Percentiles rank a stretch among this genome's conserved stretches.
phyloP scores from a whole-genome alignment of 1,284 basidiomycete species.

The Ganoderma resinaceum region DNA sequence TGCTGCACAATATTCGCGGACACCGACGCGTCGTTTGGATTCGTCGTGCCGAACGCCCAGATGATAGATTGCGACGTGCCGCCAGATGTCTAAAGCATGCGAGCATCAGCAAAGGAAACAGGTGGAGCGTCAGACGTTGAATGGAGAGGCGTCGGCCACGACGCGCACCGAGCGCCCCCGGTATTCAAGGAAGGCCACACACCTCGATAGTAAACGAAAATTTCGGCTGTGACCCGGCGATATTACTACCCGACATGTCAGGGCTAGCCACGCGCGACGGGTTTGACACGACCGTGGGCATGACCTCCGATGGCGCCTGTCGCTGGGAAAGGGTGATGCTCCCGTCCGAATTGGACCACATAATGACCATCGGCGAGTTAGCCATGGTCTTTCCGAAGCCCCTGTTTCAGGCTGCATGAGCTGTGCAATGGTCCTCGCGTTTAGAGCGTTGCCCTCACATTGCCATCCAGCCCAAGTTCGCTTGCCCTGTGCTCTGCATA shows the following conservation, averaged over 20 bases:
- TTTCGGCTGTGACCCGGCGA: slow-evolving; percentile 35
- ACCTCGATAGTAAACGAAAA: slow-evolving; percentile 33
- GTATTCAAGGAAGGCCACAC: not conserved
- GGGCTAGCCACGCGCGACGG: slow-evolving; percentile 45
- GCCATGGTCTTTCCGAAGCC: slow-evolving; percentile 48
- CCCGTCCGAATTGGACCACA: slow-evolving; percentile 53
- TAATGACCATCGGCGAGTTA: slow-evolving; percentile 50
- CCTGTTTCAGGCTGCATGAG: slow-evolving; percentile 24
- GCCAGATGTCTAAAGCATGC: slow-evolving; percentile 20
- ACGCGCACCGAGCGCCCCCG: not conserved
- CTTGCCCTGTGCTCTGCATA: slow-evolving; percentile 29
- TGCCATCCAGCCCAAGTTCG: slow-evolving; percentile 37
- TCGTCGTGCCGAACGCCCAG: slow-evolving; percentile 46
- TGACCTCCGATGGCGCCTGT: slow-evolving; percentile 39
- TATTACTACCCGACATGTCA: slow-evolving; percentile 32
- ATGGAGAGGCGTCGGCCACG: not conserved
- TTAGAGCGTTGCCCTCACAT: slow-evolving; percentile 26
- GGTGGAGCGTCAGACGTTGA: not conserved
- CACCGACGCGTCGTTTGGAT: slow-evolving; percentile 38
- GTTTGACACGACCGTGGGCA: slow-evolving; percentile 45
- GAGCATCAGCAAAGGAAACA: not conserved
- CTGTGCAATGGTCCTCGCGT: not conserved
- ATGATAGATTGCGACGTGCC: slow-evolving; percentile 41
- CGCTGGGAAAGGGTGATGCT: slow-evolving; percentile 52
- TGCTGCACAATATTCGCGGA: slow-evolving; percentile 45